phyloP scores from a whole-genome alignment of 1,284 basidiomycete species.

The Ceratobasidium theobromae region DNA sequence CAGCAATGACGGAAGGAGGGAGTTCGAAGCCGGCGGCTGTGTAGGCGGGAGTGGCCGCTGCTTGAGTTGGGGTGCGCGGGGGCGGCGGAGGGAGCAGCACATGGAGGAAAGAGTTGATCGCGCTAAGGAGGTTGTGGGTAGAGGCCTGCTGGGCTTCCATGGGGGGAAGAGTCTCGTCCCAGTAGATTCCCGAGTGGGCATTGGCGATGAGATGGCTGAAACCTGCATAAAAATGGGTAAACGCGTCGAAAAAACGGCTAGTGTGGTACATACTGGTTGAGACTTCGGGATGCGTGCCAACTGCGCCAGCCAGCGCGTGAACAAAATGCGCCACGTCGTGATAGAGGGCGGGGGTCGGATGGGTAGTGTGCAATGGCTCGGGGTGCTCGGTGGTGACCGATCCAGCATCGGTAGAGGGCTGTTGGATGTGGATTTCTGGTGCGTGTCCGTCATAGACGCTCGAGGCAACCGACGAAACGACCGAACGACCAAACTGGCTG shows the following conservation, averaged over 20 bases:
- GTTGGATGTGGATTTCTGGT: conserved; percentile 20
- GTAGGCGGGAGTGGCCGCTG: conserved; percentile 11
- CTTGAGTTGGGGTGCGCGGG: conserved; percentile 7
- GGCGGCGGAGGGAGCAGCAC: conserved; percentile 21
- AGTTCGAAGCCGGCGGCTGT: conserved; percentile 17
- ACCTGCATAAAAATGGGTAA: not conserved
- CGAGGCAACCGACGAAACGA: not conserved
- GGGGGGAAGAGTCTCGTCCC: conserved; percentile 2
- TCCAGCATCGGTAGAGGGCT: not conserved
- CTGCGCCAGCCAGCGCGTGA: conserved; percentile 16
- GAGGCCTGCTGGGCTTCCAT: conserved; percentile 4
- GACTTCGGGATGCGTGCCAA: conserved; percentile 8
- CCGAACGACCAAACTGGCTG: conserved; percentile 12
- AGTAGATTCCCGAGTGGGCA: conserved; percentile 10
- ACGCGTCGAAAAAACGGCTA: not conserved
- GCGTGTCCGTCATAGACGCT: not conserved
- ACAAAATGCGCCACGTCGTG: conserved; percentile 16
- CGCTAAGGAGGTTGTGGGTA: not conserved
- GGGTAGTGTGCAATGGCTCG: not conserved
- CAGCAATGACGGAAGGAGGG: not conserved
- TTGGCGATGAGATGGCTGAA: not conserved
- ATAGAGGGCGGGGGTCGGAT: conserved; percentile 27
- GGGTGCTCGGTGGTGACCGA: not conserved
- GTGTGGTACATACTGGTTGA: not conserved
- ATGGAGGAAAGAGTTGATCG: conserved; percentile 18